Evolutionary conservation across 768 basidiomycete species (phyloP), one percentile per base, ranked within the genome.

Genomic region (Lentinula boryana): DNA sequence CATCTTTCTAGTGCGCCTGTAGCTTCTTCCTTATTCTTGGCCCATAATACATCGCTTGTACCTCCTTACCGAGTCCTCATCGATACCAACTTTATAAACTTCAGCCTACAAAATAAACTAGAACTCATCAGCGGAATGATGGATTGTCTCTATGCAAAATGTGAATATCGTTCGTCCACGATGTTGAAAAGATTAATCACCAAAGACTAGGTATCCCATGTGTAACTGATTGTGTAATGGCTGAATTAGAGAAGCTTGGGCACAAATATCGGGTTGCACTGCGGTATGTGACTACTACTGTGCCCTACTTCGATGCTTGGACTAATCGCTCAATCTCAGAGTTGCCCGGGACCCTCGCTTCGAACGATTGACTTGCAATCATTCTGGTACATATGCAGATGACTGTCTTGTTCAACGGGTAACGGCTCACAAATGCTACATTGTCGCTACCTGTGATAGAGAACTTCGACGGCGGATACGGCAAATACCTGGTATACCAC

Each of bases 1-100:
- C 55, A 49, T 15, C 31, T 56, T 31, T 40, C 16, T 68, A 96
- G 94, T 50, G 85, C 90, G 3, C 89, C 92, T 69, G 80, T 89
- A 46, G 86, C 95, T n/a, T 91, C 94, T 33, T 93, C 95, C 18
- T 79, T 98, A 66, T 98, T 98, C 80, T 80, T 99, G 44, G 87
- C 90, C 4, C 97, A 98, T 72, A 98, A 99, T 72, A 87, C 90
- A 21, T 89, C 97, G 18, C 89, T 99, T 51, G 95, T 93, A 0
- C 97, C 97, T 0, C 97, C 97, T 3, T 99, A 98, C 71, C 87
- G 96, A 18, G 93, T 99, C 31, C 84, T 99, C 41, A 93, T 99
- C 62, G 97, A 99, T 74, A 99, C 97, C 70, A 99, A 99, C 72
- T 98, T 99, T 67, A 99, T 99, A 81, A 98, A 98, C 71, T 96